Percentiles rank a stretch among this genome's conserved stretches.
phyloP scores from a whole-genome alignment of 345 rosid species.

The Mallotus nudiflorus region DNA sequence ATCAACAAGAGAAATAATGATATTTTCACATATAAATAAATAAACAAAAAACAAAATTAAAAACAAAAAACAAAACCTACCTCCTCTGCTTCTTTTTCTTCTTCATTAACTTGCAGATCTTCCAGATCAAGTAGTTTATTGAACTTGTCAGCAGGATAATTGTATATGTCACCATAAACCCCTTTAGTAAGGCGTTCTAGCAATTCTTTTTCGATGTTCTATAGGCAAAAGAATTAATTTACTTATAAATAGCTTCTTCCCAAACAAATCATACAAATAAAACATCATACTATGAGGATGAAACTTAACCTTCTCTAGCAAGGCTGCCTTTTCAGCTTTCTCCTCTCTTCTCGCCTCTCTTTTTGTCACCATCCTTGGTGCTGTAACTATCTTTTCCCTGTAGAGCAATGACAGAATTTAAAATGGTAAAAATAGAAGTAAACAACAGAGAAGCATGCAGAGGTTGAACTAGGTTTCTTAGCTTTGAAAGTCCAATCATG shows the following conservation, averaged over 20 bases:
- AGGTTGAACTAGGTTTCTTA: not conserved
- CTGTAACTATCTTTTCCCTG: slow-evolving; percentile 71
- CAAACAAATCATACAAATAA: not conserved
- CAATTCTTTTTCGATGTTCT: slow-evolving; percentile 88
- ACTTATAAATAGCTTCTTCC: slow-evolving; percentile 15
- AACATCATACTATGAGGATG: not conserved
- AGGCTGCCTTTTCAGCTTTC: slow-evolving; percentile 83
- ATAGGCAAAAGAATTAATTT: slow-evolving; percentile 20
- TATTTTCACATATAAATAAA: too few species aligned
- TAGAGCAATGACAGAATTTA: not conserved
- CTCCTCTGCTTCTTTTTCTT: slow-evolving; percentile 49
- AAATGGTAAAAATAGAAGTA: not conserved
- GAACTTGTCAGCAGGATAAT: slow-evolving; percentile 48
- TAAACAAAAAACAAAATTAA: too few species aligned
- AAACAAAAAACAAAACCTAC: slow-evolving; percentile 55
- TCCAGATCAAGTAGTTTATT: slow-evolving; percentile 54
- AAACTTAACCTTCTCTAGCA: slow-evolving; percentile 66
- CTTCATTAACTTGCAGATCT: slow-evolving; percentile 27
- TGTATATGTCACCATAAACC: slow-evolving; percentile 68
- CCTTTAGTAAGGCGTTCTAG: slow-evolving; percentile 71
- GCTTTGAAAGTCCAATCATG: not conserved
- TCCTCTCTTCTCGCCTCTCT: slow-evolving; percentile 83
- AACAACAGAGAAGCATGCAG: not conserved
- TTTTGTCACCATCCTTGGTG: slow-evolving; percentile 63
- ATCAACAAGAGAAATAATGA: not conserved